phyloP scores from a whole-genome alignment of 805 yeast species.

The Candida tammaniensis region DNA sequence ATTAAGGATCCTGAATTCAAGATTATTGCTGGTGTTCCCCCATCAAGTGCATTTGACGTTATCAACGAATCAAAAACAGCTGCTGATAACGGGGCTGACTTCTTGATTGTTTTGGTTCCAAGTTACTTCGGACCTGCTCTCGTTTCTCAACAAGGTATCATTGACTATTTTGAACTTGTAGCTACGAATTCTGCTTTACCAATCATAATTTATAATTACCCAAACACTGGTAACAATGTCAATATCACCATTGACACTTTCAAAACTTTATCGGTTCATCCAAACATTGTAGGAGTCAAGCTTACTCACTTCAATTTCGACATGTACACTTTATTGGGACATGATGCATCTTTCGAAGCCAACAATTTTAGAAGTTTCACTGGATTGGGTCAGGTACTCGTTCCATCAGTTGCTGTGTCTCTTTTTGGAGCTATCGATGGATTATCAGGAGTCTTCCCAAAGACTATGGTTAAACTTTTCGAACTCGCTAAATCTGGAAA shows the following conservation, averaged over 20 bases:
- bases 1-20: constrained; percentile 35
- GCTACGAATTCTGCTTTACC: constrained; percentile 45
- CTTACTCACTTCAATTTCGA: constrained; percentile 51
- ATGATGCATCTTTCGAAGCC: constrained; percentile 32
- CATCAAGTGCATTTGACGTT: constrained; percentile 44
- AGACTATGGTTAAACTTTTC: constrained; percentile 41
- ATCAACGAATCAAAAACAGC: constrained; percentile 35
- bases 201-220: constrained; percentile 45
- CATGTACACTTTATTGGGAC: constrained; percentile 43
- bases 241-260: constrained; percentile 36
- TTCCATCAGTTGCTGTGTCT: constrained; percentile 47
- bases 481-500: constrained; percentile 39
- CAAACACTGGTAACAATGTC: constrained; percentile 46
- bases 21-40: constrained; percentile 49
- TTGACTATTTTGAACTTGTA: constrained; percentile 42
- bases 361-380: constrained; percentile 44
- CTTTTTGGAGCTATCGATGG: constrained; percentile 54
- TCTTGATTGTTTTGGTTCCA: constrained; percentile 42
- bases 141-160: constrained; percentile 44
- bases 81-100: constrained; percentile 36
- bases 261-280: constrained; percentile 40
- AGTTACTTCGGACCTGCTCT: constrained; percentile 46
- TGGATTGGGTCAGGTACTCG: constrained; percentile 50
- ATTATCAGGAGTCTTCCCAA: constrained; percentile 51
- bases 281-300: constrained; percentile 51